Evolutionary conservation across 768 basidiomycete species (phyloP), one percentile per base, ranked within the genome.

Genomic region (Imleria badia): DNA sequence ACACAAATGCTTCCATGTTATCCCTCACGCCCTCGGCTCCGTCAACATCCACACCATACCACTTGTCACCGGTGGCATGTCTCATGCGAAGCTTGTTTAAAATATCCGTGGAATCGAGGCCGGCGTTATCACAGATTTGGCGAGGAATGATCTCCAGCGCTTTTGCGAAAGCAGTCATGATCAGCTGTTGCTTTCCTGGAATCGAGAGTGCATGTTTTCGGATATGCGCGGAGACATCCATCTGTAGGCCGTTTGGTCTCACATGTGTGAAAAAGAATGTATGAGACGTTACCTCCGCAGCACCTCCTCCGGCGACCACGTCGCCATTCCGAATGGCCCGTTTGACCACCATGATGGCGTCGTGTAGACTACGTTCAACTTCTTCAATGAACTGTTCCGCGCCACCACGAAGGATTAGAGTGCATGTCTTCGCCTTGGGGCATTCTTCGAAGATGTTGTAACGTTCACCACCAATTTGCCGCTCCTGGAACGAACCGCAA

Each of bases 331-430:
- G 88, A 62, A 99, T 87, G 5, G 97, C 95, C 48, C 97, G 81
- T 74, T 97, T 97, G 41, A 99, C 97, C n/a, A 99, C 95, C 95
- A 98, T 98, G 65, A 98, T 93, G 2, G 96, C 95, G 68, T 99
- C 97, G 67, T 99, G 96, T 61, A 99, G 73, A 83, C 92, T 94
- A 52, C 97, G 78, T 72, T 98, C 96, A 9, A 98, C 95, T 72
- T 98, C 97, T 67, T 94, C 94, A 58, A 98, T 98, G 73, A 99
- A 98, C 70, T 99, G 97, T 66, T 98, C 95, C 0, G 97, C 97
- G 29, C 97, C 97, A 54, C 97, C 97, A 48, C 97, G 83, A 55
- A 99, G 84, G 22, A 99, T 72, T 8, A 99, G 75, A 15, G 97
- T 98, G 70, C 97, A 98, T 1, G 96, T 98, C 74, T 93, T 94